Evolutionary conservation across 2,329 filamentous ascomycete species (phyloP).

Genomic region (Aspergillus tamarii): DNA sequence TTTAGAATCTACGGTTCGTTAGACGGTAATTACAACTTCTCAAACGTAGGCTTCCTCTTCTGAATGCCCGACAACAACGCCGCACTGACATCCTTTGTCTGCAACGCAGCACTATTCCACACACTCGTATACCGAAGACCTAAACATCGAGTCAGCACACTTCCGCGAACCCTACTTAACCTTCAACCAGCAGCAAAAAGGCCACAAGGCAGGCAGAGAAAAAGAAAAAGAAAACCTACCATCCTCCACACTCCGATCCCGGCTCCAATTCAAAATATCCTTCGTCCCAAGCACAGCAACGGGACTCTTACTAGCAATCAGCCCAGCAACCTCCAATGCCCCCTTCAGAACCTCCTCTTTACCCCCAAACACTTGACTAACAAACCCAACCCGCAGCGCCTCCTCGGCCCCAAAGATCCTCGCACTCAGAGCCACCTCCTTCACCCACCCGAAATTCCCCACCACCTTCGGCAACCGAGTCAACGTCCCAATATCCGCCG

Average conservation of each 20-base stretch:
- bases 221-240: slow-evolving; percentile 54
- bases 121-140: slow-evolving; percentile 79
- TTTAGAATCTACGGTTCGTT: not conserved
- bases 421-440: slow-evolving; percentile 51
- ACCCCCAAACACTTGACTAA: slow-evolving; percentile 42
- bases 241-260: slow-evolving; percentile 77
- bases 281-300: slow-evolving; percentile 88
- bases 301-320: slow-evolving; percentile 80
- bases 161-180: not conserved
- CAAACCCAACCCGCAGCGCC: slow-evolving; percentile 48
- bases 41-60: slow-evolving; percentile 80
- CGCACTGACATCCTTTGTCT: slow-evolving; percentile 74
- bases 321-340: slow-evolving; percentile 64
- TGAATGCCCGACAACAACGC: slow-evolving; percentile 76
- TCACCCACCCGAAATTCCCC: slow-evolving; percentile 51
- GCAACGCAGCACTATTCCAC: slow-evolving; percentile 84
- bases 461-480: slow-evolving; percentile 52
- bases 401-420: slow-evolving; percentile 49
- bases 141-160: slow-evolving; percentile 30
- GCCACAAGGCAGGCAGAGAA: not conserved
- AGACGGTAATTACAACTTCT: slow-evolving; percentile 66
- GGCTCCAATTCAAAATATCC: slow-evolving; percentile 78
- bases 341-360: slow-evolving; percentile 67
- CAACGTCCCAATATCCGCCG: slow-evolving; percentile 53
- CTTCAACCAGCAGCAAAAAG: not conserved